Evolutionary conservation across 495 filamentous ascomycete genomes (phyloP).

Genomic region (Polyplosphaeria fusca): DNA sequence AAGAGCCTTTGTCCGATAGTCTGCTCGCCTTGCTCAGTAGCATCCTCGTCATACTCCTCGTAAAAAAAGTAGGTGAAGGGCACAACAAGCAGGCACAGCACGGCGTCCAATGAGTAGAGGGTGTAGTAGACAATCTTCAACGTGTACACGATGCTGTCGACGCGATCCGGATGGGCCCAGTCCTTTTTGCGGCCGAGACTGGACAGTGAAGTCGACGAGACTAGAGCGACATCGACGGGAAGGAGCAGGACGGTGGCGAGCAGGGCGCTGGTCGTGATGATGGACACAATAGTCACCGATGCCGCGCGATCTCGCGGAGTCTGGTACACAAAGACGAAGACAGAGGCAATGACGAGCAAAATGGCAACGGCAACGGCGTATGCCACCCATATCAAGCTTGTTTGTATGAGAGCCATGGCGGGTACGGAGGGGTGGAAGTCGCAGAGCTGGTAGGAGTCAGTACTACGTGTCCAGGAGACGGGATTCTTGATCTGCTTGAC

Average conservation of each 20-base stretch:
- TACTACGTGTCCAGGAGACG: too few species aligned
- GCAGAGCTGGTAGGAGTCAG: too few species aligned
- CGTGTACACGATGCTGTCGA: conserved; percentile 71
- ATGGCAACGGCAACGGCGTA: conserved; percentile 76
- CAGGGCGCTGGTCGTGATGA: conserved; percentile 78
- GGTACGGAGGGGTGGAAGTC: neutral
- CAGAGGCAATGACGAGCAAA: conserved; percentile 64
- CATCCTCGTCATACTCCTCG: conserved; percentile 90
- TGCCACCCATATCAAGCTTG: conserved; percentile 86
- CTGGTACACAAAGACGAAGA: conserved; percentile 86
- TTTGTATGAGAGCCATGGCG: conserved; percentile 62
- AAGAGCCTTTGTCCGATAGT: conserved; percentile 65
- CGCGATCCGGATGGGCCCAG: conserved; percentile 79
- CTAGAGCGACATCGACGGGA: conserved; percentile 91
- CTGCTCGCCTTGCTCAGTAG: conserved; percentile 71
- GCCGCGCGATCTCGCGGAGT: conserved; percentile 78
- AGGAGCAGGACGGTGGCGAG: conserved; percentile 90
- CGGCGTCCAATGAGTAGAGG: conserved; percentile 85
- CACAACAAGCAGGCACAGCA: conserved; percentile 84
- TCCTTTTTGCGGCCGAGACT: conserved; percentile 81
- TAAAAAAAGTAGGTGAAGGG: conserved; percentile 98
- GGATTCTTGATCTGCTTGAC: too few species aligned
- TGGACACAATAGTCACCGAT: conserved; percentile 74
- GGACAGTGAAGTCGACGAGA: conserved; percentile 79
- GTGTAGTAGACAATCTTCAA: conserved; percentile 89